Conservation (phyloP, 2,329 filamentous ascomycete species). For the Ascochyta lentis region DNA sequence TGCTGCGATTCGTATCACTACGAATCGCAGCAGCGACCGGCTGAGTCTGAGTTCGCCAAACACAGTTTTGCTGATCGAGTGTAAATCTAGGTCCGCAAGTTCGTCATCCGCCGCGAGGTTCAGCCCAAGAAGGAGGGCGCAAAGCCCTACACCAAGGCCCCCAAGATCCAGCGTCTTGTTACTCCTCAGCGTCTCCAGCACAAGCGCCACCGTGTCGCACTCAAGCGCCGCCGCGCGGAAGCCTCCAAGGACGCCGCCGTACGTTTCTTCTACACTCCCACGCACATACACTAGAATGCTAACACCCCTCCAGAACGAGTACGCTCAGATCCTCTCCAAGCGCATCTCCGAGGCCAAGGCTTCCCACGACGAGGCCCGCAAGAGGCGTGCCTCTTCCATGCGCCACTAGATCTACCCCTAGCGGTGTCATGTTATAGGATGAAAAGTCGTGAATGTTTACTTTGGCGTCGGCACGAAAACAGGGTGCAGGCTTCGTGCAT, state of each 20-base stretch:
- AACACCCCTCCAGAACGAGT: constrained; percentile 77
- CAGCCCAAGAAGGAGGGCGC: constrained; percentile 97
- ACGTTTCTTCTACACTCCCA: constrained; percentile 52
- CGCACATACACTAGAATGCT: constrained; percentile 6
- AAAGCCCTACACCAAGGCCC: constrained; percentile 99
- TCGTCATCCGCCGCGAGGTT: constrained; percentile 98
- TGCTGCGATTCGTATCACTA: background rate
- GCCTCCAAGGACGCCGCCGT: constrained; percentile 99
- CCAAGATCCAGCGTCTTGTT: constrained; percentile 99
- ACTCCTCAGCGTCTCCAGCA: constrained; percentile 99
- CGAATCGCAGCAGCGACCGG: constrained; percentile 36
- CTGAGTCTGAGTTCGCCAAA: constrained; percentile 55
- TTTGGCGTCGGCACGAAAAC: constrained; percentile 48
- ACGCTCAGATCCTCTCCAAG: constrained; percentile 94
- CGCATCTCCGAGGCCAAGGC: constrained; percentile 96
- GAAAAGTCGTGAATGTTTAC: constrained; percentile 44
- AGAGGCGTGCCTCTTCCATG: constrained; percentile 89
- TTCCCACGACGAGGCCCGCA: constrained; percentile 90
- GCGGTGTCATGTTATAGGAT: constrained; percentile 39
- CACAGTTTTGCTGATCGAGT: constrained; percentile 28
- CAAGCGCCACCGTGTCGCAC: constrained; percentile 97
- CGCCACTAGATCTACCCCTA: constrained; percentile 41
- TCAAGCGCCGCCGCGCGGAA: constrained; percentile 98
- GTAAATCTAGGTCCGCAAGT: constrained; percentile 86
- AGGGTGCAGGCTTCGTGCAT: constrained; percentile 41